phyloP scores from a whole-genome alignment of 2,329 filamentous ascomycete genomes.

The Scedosporium apiospermum region DNA sequence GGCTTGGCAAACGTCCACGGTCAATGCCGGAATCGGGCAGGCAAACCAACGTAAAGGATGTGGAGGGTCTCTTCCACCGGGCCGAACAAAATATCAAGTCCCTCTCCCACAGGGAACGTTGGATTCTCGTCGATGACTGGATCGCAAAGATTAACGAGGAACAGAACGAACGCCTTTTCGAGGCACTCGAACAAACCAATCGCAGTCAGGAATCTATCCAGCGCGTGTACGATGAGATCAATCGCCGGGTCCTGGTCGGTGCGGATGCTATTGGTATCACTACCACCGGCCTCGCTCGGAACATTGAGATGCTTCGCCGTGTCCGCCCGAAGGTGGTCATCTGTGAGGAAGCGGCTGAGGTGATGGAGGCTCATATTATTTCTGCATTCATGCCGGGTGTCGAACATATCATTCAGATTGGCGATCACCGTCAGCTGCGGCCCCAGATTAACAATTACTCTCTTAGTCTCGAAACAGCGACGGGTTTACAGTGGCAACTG shows the following conservation, averaged over 20 bases:
- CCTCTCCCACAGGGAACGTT: background rate
- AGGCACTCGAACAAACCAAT: constrained; percentile 30
- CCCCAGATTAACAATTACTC: constrained; percentile 55
- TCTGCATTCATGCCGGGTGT: constrained; percentile 45
- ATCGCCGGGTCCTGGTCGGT: constrained; percentile 31
- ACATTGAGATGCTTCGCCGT: constrained; percentile 40
- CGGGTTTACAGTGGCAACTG: constrained; percentile 32
- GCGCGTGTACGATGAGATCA: constrained; percentile 31
- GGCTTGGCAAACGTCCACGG: background rate
- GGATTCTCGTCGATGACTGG: background rate
- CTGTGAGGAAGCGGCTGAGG: constrained; percentile 66
- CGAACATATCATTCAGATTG: constrained; percentile 59
- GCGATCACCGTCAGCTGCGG: constrained; percentile 63
- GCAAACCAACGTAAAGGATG: background rate
- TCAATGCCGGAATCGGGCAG: background rate
- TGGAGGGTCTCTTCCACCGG: background rate
- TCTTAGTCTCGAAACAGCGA: constrained; percentile 43
- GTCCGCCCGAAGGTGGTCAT: constrained; percentile 51
- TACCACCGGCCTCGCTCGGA: constrained; percentile 59
- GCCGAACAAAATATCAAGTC: background rate
- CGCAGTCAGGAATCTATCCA: constrained; percentile 28
- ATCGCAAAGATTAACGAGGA: constrained; percentile 35
- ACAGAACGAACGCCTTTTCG: constrained; percentile 28
- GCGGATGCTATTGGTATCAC: constrained; percentile 61
- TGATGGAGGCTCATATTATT: constrained; percentile 49